Conservation (phyloP, 495 filamentous ascomycete species). For the Penicillium pancosmium region DNA sequence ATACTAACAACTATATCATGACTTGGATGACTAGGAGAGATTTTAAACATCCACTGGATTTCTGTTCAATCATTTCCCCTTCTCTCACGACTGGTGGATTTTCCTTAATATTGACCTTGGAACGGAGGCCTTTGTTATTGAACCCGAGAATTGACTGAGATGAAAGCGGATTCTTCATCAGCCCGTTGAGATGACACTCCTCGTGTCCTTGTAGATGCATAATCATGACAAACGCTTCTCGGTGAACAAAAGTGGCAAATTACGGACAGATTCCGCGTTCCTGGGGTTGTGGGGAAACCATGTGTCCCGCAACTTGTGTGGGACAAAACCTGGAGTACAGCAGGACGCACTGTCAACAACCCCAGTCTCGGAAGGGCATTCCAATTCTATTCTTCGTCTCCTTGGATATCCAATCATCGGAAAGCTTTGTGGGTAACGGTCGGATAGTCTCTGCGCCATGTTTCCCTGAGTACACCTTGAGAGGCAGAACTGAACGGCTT, state of each 20-base stretch:
- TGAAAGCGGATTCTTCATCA: too few species aligned
- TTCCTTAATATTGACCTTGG: too few species aligned
- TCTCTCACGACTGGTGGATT: too few species aligned
- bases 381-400: not conserved
- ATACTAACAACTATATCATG: too few species aligned
- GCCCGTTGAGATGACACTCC: not conserved
- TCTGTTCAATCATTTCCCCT: too few species aligned
- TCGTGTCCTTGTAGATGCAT: not conserved
- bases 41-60: too few species aligned
- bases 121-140: too few species aligned
- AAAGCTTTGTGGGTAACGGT: not conserved
- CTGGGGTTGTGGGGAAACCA: conserved; percentile 7
- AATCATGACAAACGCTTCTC: not conserved
- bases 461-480: not conserved
- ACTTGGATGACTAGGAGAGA: too few species aligned
- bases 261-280: not conserved
- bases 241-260: not conserved
- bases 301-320: conserved; percentile 4
- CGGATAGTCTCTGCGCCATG: not conserved
- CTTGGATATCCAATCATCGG: not conserved
- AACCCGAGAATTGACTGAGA: too few species aligned
- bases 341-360: not conserved
- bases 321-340: conserved; percentile 4
- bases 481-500: not conserved
- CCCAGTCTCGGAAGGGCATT: not conserved